These are phyloP conservation scores for Globisporangium middletonii DNA, from an alignment of 352 stramenopile species.

Conservation along the genomic window DNA sequence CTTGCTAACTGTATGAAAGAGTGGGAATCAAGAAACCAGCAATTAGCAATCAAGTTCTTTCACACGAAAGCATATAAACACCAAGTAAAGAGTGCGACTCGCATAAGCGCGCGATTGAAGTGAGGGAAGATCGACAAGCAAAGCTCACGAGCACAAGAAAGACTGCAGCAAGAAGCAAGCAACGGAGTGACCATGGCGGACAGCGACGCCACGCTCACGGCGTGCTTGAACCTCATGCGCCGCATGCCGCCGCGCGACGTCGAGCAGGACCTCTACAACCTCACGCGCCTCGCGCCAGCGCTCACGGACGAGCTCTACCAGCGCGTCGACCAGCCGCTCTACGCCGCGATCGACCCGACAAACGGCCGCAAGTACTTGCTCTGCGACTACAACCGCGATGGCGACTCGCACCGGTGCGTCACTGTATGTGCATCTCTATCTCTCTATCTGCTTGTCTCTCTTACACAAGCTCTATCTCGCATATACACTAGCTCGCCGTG, in stretches of 20 bases:
- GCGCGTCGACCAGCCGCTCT: constrained; percentile 89
- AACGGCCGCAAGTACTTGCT: constrained; percentile 90
- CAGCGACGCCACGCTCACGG: constrained; percentile 46
- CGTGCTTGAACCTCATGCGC: constrained; percentile 87
- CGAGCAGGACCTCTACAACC: constrained; percentile 76
- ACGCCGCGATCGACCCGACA: constrained; percentile 77
- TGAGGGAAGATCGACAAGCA: constrained; percentile 1
- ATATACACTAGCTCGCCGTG: constrained; percentile 63
- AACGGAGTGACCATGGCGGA: constrained; percentile 16
- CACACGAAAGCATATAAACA: too few species aligned
- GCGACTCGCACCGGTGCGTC: constrained; percentile 74
- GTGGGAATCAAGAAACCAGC: too few species aligned
- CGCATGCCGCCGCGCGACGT: constrained; percentile 85
- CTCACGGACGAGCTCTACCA: constrained; percentile 91
- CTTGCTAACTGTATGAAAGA: too few species aligned
- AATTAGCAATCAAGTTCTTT: too few species aligned
- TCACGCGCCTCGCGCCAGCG: constrained; percentile 76
- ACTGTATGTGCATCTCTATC: neutral
- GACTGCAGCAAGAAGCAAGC: neutral
- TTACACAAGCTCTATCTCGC: neutral
- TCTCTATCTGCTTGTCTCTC: neutral
- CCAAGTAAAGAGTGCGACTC: too few species aligned
- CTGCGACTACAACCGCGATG: constrained; percentile 95
- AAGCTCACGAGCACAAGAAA: neutral
- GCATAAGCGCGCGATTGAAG: too few species aligned